phyloP scores from a whole-genome alignment of 2,329 filamentous ascomycete species.

The Diaporthe australafricana region DNA sequence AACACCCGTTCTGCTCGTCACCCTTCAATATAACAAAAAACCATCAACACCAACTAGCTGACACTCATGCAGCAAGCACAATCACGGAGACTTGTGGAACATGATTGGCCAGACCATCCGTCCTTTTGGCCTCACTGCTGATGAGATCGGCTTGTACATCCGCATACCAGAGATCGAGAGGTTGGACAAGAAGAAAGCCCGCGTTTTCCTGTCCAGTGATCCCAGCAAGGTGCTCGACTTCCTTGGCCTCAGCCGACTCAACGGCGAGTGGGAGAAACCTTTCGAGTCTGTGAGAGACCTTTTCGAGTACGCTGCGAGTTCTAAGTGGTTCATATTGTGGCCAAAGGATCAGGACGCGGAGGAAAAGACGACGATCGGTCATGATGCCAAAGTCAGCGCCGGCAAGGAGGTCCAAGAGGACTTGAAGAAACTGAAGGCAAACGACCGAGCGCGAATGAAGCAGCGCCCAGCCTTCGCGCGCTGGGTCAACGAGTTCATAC shows the following conservation, averaged over 20 bases:
- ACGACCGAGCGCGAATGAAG: slow-evolving; percentile 67
- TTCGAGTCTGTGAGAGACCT: slow-evolving; percentile 68
- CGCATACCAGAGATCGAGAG: slow-evolving; percentile 76
- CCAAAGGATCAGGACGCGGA: slow-evolving; percentile 40
- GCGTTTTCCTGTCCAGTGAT: slow-evolving; percentile 70
- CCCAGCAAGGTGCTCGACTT: slow-evolving; percentile 69
- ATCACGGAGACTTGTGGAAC: slow-evolving; percentile 79
- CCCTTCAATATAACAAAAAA: no score
- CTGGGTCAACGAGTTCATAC: slow-evolving; percentile 75
- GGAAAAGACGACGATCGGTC: slow-evolving; percentile 40
- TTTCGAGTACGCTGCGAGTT: slow-evolving; percentile 70
- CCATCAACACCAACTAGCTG: not conserved
- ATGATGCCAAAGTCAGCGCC: slow-evolving; percentile 42
- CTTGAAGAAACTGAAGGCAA: slow-evolving; percentile 56
- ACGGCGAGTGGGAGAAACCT: slow-evolving; percentile 59
- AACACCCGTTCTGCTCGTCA: not conserved
- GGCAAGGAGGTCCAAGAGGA: slow-evolving; percentile 32
- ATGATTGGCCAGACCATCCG: slow-evolving; percentile 73
- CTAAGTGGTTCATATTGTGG: slow-evolving; percentile 67
- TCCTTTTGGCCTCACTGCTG: slow-evolving; percentile 73
- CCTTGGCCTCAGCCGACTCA: slow-evolving; percentile 66
- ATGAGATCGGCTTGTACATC: slow-evolving; percentile 72
- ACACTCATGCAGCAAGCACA: slow-evolving; percentile 56
- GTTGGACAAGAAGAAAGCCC: slow-evolving; percentile 65
- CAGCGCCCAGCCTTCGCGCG: slow-evolving; percentile 67